Evolutionary conservation across 768 basidiomycete genomes (phyloP), one percentile per base, ranked within the genome.

Genomic region (Pleurotus giganteus): DNA sequence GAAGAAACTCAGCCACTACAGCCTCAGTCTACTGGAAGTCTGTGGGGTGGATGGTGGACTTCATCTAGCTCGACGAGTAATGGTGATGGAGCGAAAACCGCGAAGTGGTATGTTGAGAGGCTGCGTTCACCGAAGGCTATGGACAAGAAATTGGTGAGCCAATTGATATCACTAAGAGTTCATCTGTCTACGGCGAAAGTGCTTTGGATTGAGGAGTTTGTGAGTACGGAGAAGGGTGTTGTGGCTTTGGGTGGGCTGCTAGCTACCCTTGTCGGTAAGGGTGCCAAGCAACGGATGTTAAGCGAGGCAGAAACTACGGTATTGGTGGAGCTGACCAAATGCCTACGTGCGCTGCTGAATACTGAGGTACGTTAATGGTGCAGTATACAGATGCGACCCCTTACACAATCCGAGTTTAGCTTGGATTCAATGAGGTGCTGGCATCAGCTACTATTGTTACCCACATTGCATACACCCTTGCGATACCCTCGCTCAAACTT

Each of bases 161-260:
- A 90, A 61, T 73, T 97, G 2, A 88, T 93, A 39, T 84, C 87
- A 1, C 74, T 98, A 15, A 84, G 94, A 2, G 89, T 94, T 0
- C 89, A 92, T 62, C 73, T 97, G 1, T 91, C 93, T 2, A 94
- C 93, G 0, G 90, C 88, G 0, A 85, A 84, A 56, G 57, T 94
- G 11, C 69, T 76, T 2, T 95, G 92, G 83, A 84, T 94, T 47
- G 77, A 86, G 60, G 83, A 85, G 31, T 96, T 97, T 64, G 73
- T 91, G n/a, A 73, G 75, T 1, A 62, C 67, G 0, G 82, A 84
- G 58, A 75, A 80, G 29, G 94, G 94, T 0, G 69, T 94, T 53
- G 81, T 83, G 49, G 77, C 71, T 2, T 69, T 98, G 9, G 81
- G 81, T 12, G 68, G 66, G 12, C 60, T 89, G 8, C 71, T 95